A percentile compares a stretch with the other conserved stretches of the same genome.
These are phyloP conservation scores for Sporothrix curviconia DNA, from an alignment of 2,329 filamentous ascomycete species.

Conservation along the genomic window DNA sequence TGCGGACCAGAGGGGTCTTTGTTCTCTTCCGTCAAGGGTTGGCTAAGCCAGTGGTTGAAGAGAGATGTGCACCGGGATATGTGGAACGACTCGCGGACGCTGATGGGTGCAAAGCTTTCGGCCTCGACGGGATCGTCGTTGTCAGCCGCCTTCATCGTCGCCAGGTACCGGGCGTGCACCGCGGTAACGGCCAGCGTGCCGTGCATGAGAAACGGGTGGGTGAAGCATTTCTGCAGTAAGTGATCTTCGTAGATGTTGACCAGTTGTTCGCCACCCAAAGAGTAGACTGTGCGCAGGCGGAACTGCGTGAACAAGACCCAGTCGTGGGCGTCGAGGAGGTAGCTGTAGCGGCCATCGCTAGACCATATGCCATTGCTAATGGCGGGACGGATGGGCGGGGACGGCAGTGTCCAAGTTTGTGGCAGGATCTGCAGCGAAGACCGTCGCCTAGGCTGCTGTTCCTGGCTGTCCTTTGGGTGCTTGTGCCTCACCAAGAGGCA, in stretches of 20 bases:
- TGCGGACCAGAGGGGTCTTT: conserved; percentile 42
- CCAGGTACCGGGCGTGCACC: conserved; percentile 32
- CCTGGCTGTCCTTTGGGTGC: neutral
- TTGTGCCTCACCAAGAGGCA: too few species aligned
- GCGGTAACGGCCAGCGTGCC: conserved; percentile 37
- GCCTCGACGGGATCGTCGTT: too few species aligned
- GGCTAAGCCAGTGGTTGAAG: conserved; percentile 31
- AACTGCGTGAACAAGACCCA: conserved; percentile 9
- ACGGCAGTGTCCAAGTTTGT: too few species aligned
- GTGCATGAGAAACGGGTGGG: conserved; percentile 40
- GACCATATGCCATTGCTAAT: conserved; percentile 28
- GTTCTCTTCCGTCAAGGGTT: conserved; percentile 29
- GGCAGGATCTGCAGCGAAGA: too few species aligned
- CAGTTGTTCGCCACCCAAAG: neutral
- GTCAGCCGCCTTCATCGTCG: conserved; percentile 21
- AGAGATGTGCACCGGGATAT: conserved; percentile 35
- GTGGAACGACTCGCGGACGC: conserved; percentile 38
- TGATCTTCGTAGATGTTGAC: conserved; percentile 18
- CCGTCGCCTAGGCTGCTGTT: too few species aligned
- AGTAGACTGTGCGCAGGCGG: conserved; percentile 1
- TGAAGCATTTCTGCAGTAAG: conserved; percentile 32
- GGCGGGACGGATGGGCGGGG: neutral
- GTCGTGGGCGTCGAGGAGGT: conserved; percentile 4
- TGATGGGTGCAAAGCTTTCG: too few species aligned
- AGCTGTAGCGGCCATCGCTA: conserved; percentile 16